Base-by-base conservation (phyloP, 2,329 filamentous ascomycete genomes). In the Monilinia fructicola region DNA sequence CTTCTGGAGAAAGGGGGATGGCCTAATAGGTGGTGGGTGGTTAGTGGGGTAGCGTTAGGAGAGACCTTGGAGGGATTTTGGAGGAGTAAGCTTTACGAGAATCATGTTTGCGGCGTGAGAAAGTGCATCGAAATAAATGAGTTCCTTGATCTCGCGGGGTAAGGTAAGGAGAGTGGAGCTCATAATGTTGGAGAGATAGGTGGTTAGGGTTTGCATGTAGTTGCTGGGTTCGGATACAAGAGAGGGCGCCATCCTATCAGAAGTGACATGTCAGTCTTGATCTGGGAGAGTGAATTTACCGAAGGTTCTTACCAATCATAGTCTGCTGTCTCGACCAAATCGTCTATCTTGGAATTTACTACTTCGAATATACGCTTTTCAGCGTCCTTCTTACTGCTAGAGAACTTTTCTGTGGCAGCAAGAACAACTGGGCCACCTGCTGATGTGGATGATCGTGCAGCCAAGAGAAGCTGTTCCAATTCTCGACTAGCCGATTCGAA, bases 311-410 rank as follows among this genome's bases (percentile, higher is more conserved):
- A 88, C 90, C 95, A 99, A 77, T 98, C 92, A 76, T 99, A 99
- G 78, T 99, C 95, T 42, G 95, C 94, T 0, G 93, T 98, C 73
- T 97, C 94, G 65, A 99, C 91, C 14, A 99, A 85, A 76, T 99
- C 95, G 75, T 98, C 94, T 73, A 99, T 98, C 81, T 99, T 99
- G 67, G 91, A 96, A 79, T 99, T 98, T 70, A 99, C 95, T 0
- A 99, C 85, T 79, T 99, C 96, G 75, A 99, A 99, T 67, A 99
- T 98, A 44, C 96, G 90, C 79, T 97, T 97, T 76, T 97, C 94
- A 0, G 95, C 95, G 1, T 90, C 93, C 80, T 98, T 97, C 79
- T 97, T 97, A 76, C 96, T 93, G 73, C 85, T 88, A 52, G 88
- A 85, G 78, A 99, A 99, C 68, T 92, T 86, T 71, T 92, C 90